Evolutionary conservation across 805 yeast species (phyloP), one percentile per base, ranked within the genome.

Genomic region (Starmerella floris): DNA sequence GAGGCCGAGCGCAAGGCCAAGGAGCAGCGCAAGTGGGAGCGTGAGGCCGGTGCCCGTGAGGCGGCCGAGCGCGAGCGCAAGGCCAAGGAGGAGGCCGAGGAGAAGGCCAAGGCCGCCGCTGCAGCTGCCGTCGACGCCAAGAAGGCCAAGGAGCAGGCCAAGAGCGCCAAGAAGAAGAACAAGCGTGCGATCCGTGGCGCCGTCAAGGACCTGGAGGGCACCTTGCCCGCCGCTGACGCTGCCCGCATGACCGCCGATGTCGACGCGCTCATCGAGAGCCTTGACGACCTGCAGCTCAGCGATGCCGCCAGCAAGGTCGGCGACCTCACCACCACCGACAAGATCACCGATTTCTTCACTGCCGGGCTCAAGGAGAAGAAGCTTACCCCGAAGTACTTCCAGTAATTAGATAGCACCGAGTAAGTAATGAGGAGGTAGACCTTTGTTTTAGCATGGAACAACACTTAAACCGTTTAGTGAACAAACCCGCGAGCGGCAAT

Each of bases 21-120:
- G 73, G 98, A 83, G 61, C 77, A 76, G 64, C 76, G 72, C 72
- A 91, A 88, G 68, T 88, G 97, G 97, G 97, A 91, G 65, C 82
- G 79, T 64, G 97, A 87, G 65, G 95, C 97, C 42, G 97, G 95
- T 55, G 77, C 94, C 26, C 82, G 97, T 72, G 79, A 84, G 62
- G 97, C 93, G 51, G 95, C 95, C 49, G 98, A 84, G 65, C 81
- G 73, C 60, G 94, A 88, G 39, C 79, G 79, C 66, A 79, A 78
- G 61, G 95, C 82, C 56, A 94, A 81, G 41, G 97, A 82, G 57
- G 95, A 83, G 58, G 76, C 69, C 51, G 83, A 80, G 53, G 76
- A 76, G 55, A 77, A 74, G 52, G 77, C 75, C 59, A 91, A 80
- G 49, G 93, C 77, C 39, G 87, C 74, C 45, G 80, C 74, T 48